Conservation (phyloP, 371 early-diverging fungal genomes). For the Mucor velutinosus region DNA sequence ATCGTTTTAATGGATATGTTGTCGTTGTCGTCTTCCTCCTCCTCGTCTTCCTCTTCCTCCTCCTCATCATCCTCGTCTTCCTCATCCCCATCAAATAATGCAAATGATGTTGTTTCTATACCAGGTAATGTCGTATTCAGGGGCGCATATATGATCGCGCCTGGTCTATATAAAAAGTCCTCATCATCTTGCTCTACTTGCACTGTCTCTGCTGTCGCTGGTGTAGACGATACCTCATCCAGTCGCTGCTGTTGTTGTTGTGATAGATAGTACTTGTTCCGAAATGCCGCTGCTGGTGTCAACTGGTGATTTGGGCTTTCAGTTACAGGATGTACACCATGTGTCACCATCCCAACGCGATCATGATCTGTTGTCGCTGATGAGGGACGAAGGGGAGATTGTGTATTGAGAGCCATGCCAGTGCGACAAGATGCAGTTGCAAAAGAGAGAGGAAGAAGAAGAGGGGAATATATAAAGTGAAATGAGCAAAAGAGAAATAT, state of each 20-base stretch:
- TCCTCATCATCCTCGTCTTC: constrained; percentile 3
- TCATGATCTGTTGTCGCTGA: background rate
- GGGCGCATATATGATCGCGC: constrained; percentile 31
- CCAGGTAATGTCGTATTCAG: constrained; percentile 21
- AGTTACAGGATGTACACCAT: background rate
- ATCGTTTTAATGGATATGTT: constrained; percentile 11
- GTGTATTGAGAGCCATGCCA: background rate
- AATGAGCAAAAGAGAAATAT: background rate
- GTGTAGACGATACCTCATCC: background rate
- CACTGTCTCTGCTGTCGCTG: background rate
- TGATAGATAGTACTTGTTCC: constrained; percentile 42
- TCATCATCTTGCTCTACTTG: constrained; percentile 14
- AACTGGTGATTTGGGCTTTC: background rate
- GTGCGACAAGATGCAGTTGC: background rate
- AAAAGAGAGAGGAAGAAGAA: constrained; percentile 1
- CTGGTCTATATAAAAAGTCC: constrained; percentile 24
- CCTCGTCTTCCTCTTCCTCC: background rate
- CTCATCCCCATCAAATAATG: constrained; percentile 18
- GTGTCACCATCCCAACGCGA: background rate
- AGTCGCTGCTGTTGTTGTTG: constrained; percentile 17
- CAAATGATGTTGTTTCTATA: constrained; percentile 9
- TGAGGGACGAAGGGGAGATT: background rate
- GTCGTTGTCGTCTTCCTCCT: constrained; percentile 3
- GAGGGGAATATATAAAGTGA: constrained; percentile 1
- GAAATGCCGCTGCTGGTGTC: constrained; percentile 45